phyloP scores from a whole-genome alignment of 768 basidiomycete genomes.

The Russula griseocarnosa region DNA sequence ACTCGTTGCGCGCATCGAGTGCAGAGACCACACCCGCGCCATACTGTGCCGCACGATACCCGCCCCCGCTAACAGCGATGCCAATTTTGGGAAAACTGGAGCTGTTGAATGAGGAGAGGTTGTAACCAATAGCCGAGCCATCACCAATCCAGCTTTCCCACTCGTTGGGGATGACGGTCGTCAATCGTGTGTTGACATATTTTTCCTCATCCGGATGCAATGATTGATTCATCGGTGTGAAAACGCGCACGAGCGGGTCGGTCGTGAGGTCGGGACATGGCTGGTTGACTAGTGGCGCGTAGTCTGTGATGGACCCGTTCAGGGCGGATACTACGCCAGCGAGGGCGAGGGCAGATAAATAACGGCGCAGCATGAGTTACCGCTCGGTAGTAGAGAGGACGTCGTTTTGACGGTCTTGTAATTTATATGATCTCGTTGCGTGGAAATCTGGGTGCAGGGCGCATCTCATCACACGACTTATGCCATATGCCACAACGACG shows the following conservation, averaged over 20 bases:
- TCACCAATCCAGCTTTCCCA: constrained; percentile 62
- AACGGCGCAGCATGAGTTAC: not conserved
- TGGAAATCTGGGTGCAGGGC: too few relatives aligned
- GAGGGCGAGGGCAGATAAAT: not conserved
- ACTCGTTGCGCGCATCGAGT: constrained; percentile 57
- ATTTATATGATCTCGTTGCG: too few relatives aligned
- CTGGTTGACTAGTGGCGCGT: constrained; percentile 48
- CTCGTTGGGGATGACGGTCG: constrained; percentile 42
- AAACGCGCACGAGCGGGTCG: constrained; percentile 47
- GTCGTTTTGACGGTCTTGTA: too few relatives aligned
- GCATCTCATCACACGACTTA: too few relatives aligned
- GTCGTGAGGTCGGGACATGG: constrained; percentile 51
- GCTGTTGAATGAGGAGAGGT: constrained; percentile 41
- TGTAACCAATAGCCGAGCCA: constrained; percentile 50
- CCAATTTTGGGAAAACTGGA: constrained; percentile 50
- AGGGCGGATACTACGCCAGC: not conserved
- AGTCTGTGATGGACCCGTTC: constrained; percentile 39
- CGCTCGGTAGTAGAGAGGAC: too few relatives aligned
- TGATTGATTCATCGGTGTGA: constrained; percentile 48
- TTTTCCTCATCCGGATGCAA: constrained; percentile 47
- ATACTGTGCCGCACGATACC: constrained; percentile 62
- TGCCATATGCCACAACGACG: too few relatives aligned
- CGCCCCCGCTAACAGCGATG: constrained; percentile 67
- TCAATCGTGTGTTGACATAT: constrained; percentile 46
- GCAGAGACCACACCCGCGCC: constrained; percentile 57